Evolutionary conservation across 768 basidiomycete species (phyloP).

Genomic region (Pisolithus tinctorius): DNA sequence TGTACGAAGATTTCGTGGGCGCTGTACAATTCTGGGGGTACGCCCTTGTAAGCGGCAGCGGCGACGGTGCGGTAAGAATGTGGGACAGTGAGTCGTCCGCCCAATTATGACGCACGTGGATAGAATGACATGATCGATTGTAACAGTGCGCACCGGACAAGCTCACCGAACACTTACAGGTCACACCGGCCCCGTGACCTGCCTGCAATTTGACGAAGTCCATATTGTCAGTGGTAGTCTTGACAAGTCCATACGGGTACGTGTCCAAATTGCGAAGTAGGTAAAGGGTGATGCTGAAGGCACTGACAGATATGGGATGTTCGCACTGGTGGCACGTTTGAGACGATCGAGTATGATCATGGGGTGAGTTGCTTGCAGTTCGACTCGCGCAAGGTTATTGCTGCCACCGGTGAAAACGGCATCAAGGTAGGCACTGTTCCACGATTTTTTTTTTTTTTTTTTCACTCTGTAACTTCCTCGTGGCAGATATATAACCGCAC

Average conservation of each 20-base stretch:
- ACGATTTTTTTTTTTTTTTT: background rate
- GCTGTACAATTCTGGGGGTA: constrained; percentile 99
- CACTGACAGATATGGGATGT: constrained; percentile 86
- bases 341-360: constrained; percentile 87
- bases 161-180: constrained; percentile 89
- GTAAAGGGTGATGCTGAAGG: background rate
- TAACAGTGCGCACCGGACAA: constrained; percentile 94
- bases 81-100: constrained; percentile 84
- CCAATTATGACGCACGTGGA: background rate
- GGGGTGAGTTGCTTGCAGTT: constrained; percentile 90
- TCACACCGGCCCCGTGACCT: constrained; percentile 90
- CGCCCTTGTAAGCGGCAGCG: constrained; percentile 93
- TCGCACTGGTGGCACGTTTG: constrained; percentile 79
- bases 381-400: constrained; percentile 87
- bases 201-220: constrained; percentile 92
- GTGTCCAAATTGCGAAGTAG: constrained; percentile 17
- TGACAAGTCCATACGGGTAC: constrained; percentile 85
- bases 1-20: constrained; percentile 96
- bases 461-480: background rate
- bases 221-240: constrained; percentile 90
- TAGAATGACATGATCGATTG: background rate
- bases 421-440: constrained; percentile 55
- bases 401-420: constrained; percentile 90
- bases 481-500: constrained; percentile 90
- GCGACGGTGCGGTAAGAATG: constrained; percentile 96